phyloP scores from a whole-genome alignment of 2,329 filamentous ascomycete genomes.

The Aspergillus tamarii region DNA sequence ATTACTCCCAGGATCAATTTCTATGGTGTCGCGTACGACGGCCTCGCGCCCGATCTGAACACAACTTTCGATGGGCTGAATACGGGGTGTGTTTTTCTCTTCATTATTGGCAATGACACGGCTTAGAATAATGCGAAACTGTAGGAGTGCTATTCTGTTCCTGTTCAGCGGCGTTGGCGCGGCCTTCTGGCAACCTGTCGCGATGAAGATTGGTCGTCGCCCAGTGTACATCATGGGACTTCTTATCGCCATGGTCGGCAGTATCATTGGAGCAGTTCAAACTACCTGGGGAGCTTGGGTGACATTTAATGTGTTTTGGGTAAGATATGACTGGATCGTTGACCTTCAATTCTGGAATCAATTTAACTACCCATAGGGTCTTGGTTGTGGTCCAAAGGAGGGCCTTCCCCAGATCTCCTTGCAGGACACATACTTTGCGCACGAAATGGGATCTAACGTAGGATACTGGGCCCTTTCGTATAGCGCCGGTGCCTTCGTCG shows the following conservation, averaged over 20 bases:
- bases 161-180: not conserved
- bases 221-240: constrained; percentile 5
- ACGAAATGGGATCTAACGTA: constrained; percentile 1
- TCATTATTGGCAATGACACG: not conserved
- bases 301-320: not conserved
- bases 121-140: not conserved
- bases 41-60: not conserved
- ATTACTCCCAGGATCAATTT: not conserved
- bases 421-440: constrained; percentile 6
- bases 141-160: constrained; percentile 3
- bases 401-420: constrained; percentile 3
- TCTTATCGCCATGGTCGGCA: not conserved
- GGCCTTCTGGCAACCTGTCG: constrained; percentile 2
- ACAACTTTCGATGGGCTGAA: not conserved
- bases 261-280: not conserved
- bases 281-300: not conserved
- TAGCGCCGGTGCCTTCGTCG: not conserved
- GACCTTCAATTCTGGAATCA: not conserved
- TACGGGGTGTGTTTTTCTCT: not conserved
- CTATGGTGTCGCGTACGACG: not conserved
- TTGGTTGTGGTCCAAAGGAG: constrained; percentile 6
- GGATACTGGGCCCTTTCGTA: constrained; percentile 7
- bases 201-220: constrained; percentile 3
- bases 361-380: not conserved
- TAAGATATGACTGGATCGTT: not conserved